Percentiles rank a stretch among this genome's conserved stretches.
phyloP scores from a whole-genome alignment of 345 rosid genomes.

The Stellera chamaejasme region DNA sequence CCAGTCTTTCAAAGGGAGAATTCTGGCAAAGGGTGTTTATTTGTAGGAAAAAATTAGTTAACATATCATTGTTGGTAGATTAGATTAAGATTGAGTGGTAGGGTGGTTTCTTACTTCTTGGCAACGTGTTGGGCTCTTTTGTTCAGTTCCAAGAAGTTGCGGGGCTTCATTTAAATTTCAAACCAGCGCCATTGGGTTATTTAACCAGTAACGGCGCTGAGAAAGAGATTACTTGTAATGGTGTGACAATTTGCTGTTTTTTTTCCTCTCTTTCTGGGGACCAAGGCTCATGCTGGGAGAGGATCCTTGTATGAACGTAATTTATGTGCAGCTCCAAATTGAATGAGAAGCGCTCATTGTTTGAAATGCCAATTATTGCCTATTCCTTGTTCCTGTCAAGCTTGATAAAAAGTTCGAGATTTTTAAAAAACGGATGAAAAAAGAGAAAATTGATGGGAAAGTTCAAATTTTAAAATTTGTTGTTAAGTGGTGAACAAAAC shows the following conservation, averaged over 20 bases:
- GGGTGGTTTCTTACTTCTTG: background rate
- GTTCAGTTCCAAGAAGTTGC: conserved; percentile 3
- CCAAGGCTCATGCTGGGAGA: conserved; percentile 15
- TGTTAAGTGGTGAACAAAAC: too few relatives aligned
- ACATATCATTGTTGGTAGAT: background rate
- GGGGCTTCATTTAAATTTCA: conserved; percentile 1
- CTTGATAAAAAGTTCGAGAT: background rate
- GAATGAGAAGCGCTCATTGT: background rate
- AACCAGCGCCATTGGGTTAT: conserved; percentile 14
- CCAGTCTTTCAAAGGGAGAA: conserved; percentile 11
- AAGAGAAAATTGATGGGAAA: too few relatives aligned
- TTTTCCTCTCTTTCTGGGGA: background rate
- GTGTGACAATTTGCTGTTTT: conserved; percentile 4
- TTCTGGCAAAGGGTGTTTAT: conserved; percentile 9
- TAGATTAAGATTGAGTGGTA: conserved; percentile 10
- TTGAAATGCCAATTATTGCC: background rate
- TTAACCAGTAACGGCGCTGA: conserved; percentile 29
- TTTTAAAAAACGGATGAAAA: too few relatives aligned
- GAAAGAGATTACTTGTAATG: conserved; percentile 14
- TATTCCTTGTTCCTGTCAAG: too few relatives aligned
- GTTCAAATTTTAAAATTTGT: too few relatives aligned
- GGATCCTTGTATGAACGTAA: conserved; percentile 12
- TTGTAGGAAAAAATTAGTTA: conserved; percentile 1
- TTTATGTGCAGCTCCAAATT: conserved; percentile 10
- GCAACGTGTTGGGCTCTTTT: background rate